A percentile compares a stretch with the other conserved stretches of the same genome.
Conservation (phyloP, 1,284 basidiomycete species). For the Coriolopsis trogii region DNA sequence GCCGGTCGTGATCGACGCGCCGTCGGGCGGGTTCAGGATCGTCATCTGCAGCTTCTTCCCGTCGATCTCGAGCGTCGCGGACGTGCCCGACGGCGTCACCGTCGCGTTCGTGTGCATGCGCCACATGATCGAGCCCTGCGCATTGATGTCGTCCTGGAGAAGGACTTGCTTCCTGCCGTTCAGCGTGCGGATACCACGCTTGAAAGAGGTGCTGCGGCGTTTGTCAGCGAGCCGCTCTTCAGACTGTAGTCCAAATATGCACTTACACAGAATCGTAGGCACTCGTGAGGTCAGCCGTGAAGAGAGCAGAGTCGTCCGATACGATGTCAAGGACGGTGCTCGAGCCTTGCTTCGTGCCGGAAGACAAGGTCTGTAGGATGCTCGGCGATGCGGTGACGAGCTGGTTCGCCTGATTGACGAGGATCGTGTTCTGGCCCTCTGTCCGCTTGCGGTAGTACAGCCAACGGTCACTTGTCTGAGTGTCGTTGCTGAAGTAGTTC, state of each 20-base stretch:
- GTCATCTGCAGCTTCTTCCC: constrained; percentile 52
- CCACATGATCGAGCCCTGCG: constrained; percentile 74
- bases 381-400: constrained; percentile 74
- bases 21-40: constrained; percentile 62
- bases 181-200: constrained; percentile 86
- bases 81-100: constrained; percentile 55
- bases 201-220: constrained; percentile 57
- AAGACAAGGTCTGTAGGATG: constrained; percentile 50
- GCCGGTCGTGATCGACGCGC: constrained; percentile 53
- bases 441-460: constrained; percentile 95
- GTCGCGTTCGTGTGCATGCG: constrained; percentile 94
- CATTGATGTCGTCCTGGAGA: constrained; percentile 83
- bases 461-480: constrained; percentile 77
- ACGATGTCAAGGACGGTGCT: constrained; percentile 71
- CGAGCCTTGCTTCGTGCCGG: constrained; percentile 77
- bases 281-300: constrained; percentile 76
- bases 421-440: constrained; percentile 95
- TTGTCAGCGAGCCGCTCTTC: not conserved
- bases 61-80: constrained; percentile 65
- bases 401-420: constrained; percentile 84
- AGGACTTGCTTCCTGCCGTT: constrained; percentile 93
- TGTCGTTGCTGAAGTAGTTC: constrained; percentile 74
- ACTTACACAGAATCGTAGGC: constrained; percentile 82
- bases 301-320: constrained; percentile 81
- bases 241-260: not conserved